Conservation (phyloP, 2,329 filamentous ascomycete genomes). For the Kalmusia sp. region DNA sequence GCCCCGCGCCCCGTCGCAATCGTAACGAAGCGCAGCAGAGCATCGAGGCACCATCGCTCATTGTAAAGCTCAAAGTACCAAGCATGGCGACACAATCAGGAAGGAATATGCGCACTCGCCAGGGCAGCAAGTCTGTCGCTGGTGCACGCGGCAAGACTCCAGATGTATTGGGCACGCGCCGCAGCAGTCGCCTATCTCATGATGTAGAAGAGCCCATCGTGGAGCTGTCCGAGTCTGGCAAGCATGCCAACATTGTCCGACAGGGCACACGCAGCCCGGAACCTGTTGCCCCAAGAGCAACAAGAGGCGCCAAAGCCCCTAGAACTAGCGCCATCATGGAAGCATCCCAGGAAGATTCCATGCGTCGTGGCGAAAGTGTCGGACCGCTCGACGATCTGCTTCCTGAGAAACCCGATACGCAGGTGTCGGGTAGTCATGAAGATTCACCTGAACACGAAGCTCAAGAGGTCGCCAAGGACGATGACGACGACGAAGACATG, state of each 20-base stretch:
- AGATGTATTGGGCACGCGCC: constrained; percentile 50
- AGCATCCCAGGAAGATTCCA: constrained; percentile 59
- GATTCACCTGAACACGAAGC: constrained; percentile 40
- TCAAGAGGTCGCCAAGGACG: constrained; percentile 37
- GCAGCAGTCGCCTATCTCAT: constrained; percentile 66
- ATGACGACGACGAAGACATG: constrained; percentile 37
- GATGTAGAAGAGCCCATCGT: constrained; percentile 64
- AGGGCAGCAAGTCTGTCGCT: constrained; percentile 45
- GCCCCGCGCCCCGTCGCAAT: constrained; percentile 18
- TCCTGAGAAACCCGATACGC: constrained; percentile 41
- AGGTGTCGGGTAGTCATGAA: constrained; percentile 43
- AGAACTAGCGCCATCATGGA: constrained; percentile 60
- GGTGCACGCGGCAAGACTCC: constrained; percentile 47
- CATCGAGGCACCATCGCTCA: constrained; percentile 44
- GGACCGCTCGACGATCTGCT: constrained; percentile 43
- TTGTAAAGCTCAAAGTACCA: constrained; percentile 52
- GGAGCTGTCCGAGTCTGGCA: constrained; percentile 65
- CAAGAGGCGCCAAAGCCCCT: constrained; percentile 55
- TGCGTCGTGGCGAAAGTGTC: constrained; percentile 38
- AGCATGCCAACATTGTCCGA: constrained; percentile 62
- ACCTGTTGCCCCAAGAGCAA: constrained; percentile 52
- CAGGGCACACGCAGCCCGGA: constrained; percentile 60
- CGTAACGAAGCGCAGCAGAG: constrained; percentile 28
- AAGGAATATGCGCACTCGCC: constrained; percentile 45
- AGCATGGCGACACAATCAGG: constrained; percentile 19